Evolutionary conservation across 805 yeast genomes (phyloP).

Genomic region (Wickerhamiella australiensis): DNA sequence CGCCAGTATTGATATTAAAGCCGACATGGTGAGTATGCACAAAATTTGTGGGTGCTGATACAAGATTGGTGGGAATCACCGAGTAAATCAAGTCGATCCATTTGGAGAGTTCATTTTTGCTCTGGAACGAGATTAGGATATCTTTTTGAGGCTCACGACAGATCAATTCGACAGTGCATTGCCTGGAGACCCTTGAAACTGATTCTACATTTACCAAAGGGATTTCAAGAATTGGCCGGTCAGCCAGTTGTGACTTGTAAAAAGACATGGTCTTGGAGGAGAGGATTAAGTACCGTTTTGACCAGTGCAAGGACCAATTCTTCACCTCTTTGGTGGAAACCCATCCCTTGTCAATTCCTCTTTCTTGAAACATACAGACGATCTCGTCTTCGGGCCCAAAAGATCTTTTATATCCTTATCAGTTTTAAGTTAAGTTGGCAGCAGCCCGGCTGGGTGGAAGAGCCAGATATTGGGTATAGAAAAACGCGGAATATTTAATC

Average conservation of each 20-base stretch:
- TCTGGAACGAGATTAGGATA: neutral
- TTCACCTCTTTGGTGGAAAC: neutral
- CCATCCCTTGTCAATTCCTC: conserved; percentile 5
- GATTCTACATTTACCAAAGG: neutral
- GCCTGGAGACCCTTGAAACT: conserved; percentile 2
- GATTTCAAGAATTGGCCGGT: neutral
- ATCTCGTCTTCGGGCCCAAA: neutral
- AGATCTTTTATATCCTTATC: neutral
- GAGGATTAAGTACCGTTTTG: neutral
- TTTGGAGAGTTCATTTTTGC: neutral
- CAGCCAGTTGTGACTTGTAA: conserved; percentile 3
- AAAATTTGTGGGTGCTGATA: conserved; percentile 3
- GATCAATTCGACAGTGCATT: neutral
- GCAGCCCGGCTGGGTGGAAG: neutral
- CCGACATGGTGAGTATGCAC: conserved; percentile 50
- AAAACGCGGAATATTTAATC: no score
- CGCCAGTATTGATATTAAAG: conserved; percentile 64
- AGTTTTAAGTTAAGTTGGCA: neutral
- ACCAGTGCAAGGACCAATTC: neutral
- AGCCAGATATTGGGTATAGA: no score
- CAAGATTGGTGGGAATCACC: neutral
- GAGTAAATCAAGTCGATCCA: conserved; percentile 9
- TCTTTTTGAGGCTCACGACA: neutral
- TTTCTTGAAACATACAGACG: neutral
- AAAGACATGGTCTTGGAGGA: neutral